Conservation (phyloP, 495 filamentous ascomycete genomes). For the Penicillium subrubescens region DNA sequence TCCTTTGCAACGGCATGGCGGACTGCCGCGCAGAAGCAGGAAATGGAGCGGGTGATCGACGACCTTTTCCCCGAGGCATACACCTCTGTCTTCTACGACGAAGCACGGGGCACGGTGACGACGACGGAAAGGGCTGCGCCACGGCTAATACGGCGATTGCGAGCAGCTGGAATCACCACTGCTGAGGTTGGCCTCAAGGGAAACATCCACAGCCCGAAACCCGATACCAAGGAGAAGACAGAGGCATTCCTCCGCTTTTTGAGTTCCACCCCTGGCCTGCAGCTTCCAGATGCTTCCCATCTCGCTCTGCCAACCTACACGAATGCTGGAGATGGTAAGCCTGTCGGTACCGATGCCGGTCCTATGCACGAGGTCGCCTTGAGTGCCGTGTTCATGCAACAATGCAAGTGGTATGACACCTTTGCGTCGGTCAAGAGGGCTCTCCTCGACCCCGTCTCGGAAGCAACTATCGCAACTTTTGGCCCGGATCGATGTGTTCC, state of each 20-base stretch:
- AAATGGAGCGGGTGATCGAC: conserved; percentile 26
- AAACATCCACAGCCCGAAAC: neutral
- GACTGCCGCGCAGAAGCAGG: conserved; percentile 13
- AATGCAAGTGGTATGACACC: conserved; percentile 44
- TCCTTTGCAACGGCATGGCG: conserved; percentile 36
- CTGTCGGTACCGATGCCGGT: conserved; percentile 3
- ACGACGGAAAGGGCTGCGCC: conserved; percentile 25
- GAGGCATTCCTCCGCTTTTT: conserved; percentile 4
- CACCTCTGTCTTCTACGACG: conserved; percentile 46
- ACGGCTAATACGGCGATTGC: conserved; percentile 32
- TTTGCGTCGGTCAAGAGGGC: conserved; percentile 16
- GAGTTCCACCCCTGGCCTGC: conserved; percentile 5
- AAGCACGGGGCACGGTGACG: conserved; percentile 37
- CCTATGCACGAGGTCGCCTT: conserved; percentile 37
- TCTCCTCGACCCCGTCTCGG: conserved; percentile 16
- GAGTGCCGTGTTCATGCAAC: conserved; percentile 43
- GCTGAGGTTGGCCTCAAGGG: conserved; percentile 17
- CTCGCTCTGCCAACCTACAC: conserved; percentile 26
- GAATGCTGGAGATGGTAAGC: neutral
- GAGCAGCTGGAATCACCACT: conserved; percentile 36
- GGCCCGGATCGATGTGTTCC: conserved; percentile 47
- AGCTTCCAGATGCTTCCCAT: conserved; percentile 40
- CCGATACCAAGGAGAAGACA: neutral
- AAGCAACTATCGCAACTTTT: conserved; percentile 48
- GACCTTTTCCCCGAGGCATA: conserved; percentile 34